Percentiles rank a stretch among this genome's conserved stretches.
phyloP scores from a whole-genome alignment of 345 rosid species.

The Eutrema japonicum region DNA sequence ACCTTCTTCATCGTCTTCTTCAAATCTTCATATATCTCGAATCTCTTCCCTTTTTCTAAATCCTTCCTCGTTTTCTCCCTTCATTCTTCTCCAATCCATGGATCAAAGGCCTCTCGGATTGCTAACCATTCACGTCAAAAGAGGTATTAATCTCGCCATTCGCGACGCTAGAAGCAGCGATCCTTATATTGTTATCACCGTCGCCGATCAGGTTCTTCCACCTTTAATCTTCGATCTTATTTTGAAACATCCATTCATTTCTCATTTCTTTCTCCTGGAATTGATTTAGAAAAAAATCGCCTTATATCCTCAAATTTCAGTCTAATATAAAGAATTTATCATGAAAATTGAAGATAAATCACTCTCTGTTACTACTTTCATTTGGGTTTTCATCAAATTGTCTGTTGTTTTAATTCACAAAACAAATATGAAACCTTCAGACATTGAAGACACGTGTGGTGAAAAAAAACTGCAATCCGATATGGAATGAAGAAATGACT shows the following conservation, averaged over 20 bases:
- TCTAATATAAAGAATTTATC: not conserved
- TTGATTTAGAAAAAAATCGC: not conserved
- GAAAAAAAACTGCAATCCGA: constrained; percentile 72
- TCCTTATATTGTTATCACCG: constrained; percentile 58
- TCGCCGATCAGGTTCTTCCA: constrained; percentile 50
- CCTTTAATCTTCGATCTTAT: not conserved
- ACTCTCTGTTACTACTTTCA: not conserved
- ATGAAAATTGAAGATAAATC: not conserved
- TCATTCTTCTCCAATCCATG: constrained; percentile 29
- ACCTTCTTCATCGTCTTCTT: not conserved
- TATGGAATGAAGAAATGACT: constrained; percentile 83
- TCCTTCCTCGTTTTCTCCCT: constrained; percentile 1
- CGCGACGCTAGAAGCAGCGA: constrained; percentile 59
- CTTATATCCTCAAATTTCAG: not conserved
- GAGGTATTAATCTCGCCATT: constrained; percentile 55
- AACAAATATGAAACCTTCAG: constrained; percentile 46
- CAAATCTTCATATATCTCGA: not conserved
- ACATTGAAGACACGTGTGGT: constrained; percentile 74
- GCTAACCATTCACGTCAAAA: constrained; percentile 50
- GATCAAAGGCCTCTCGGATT: constrained; percentile 52
- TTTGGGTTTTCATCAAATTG: not conserved
- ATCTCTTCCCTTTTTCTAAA: not conserved
- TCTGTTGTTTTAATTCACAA: not conserved
- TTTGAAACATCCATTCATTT: not conserved
- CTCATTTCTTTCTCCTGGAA: not conserved